phyloP scores from a whole-genome alignment of 768 basidiomycete genomes.

The Strobilomyces confusus region DNA sequence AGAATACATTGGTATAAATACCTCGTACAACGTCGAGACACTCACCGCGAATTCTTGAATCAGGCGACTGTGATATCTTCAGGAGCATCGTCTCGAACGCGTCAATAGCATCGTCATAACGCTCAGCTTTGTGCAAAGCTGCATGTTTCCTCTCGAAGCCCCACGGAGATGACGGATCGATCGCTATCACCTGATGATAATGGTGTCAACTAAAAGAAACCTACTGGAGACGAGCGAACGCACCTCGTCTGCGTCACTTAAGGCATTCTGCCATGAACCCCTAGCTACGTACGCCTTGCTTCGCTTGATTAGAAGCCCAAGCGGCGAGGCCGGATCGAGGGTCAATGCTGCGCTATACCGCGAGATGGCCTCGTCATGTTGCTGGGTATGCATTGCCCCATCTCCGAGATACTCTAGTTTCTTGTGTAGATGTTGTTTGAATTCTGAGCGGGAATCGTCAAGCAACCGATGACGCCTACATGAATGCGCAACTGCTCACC shows the following conservation, averaged over 20 bases:
- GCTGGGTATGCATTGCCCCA: not conserved
- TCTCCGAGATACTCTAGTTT: constrained; percentile 1
- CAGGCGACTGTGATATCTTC: not conserved
- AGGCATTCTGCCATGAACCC: not conserved
- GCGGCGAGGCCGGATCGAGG: not conserved
- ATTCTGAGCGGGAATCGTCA: not conserved
- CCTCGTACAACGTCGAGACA: not conserved
- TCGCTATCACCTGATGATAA: not conserved
- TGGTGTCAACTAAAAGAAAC: not conserved
- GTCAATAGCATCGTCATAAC: not conserved
- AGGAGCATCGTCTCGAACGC: not conserved
- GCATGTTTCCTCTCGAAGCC: not conserved
- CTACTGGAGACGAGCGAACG: not conserved
- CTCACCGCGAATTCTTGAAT: not conserved
- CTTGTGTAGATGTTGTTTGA: not conserved
- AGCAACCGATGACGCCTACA: not conserved
- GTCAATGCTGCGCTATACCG: not conserved
- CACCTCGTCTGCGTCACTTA: not conserved
- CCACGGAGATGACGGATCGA: not conserved
- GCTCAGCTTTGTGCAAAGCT: not conserved
- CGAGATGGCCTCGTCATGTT: not conserved
- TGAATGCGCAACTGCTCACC: not conserved
- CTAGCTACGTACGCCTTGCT: not conserved
- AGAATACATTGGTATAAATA: not conserved
- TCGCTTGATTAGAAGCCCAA: not conserved